A percentile compares a stretch with the other conserved stretches of the same genome.
phyloP scores from a whole-genome alignment of 2,329 filamentous ascomycete species.

The Cladosporium velox region DNA sequence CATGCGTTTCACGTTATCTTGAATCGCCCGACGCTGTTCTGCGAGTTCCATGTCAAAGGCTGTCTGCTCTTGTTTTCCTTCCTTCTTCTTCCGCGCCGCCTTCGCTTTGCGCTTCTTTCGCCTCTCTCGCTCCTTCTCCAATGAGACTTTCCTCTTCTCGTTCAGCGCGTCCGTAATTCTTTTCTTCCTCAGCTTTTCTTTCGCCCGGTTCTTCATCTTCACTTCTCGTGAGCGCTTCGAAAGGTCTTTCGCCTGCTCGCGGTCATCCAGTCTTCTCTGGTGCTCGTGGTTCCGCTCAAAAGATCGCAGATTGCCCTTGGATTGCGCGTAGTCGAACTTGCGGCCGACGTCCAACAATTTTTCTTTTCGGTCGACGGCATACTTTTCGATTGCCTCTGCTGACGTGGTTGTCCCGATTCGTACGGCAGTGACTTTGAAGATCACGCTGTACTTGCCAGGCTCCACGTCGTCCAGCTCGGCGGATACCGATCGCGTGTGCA shows the following conservation, averaged over 20 bases:
- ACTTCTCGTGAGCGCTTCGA: slow-evolving; percentile 44
- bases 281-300: slow-evolving; percentile 51
- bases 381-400: slow-evolving; percentile 67
- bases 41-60: not conserved
- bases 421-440: slow-evolving; percentile 72
- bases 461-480: slow-evolving; percentile 71
- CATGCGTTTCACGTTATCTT: slow-evolving; percentile 21
- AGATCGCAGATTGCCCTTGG: slow-evolving; percentile 60
- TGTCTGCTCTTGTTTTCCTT: slow-evolving; percentile 13
- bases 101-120: slow-evolving; percentile 17
- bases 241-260: slow-evolving; percentile 37
- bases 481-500: slow-evolving; percentile 72
- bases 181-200: slow-evolving; percentile 30
- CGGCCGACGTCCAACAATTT: slow-evolving; percentile 73
- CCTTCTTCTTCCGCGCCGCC: slow-evolving; percentile 21
- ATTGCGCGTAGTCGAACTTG: slow-evolving; percentile 70
- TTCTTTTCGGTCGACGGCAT: slow-evolving; percentile 65
- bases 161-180: slow-evolving; percentile 19
- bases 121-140: slow-evolving; percentile 15
- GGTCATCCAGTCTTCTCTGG: slow-evolving; percentile 40
- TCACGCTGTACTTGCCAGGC: slow-evolving; percentile 72
- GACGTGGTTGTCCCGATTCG: slow-evolving; percentile 57
- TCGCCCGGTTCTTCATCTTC: slow-evolving; percentile 43
- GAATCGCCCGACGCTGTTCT: not conserved
- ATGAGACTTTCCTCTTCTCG: slow-evolving; percentile 28